Evolutionary conservation across 2,329 filamentous ascomycete genomes (phyloP), one percentile per base, ranked within the genome.

Genomic region (Cordyceps fumosorosea): DNA sequence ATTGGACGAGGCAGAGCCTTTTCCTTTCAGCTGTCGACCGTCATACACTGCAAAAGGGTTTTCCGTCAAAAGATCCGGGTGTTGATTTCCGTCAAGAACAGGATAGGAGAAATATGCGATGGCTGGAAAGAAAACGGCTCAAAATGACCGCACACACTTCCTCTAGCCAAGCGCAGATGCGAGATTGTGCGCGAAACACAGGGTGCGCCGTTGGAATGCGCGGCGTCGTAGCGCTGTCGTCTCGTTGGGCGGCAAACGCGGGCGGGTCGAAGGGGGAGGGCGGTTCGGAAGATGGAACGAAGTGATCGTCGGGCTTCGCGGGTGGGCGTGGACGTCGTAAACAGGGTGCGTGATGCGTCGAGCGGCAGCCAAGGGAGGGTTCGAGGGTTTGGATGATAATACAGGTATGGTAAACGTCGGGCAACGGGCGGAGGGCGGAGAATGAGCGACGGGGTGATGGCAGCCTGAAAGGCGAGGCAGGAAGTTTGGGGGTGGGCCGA

Each of bases 381-480:
- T 56, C 29, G 59, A 37, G 24, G 55, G 56, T 61, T 62, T 29
- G 29, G 60, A 62, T 56, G 60, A 57, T 34, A 54, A 44, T 54
- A 60, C 26, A 44, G 40, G 40, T 44, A 29, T 29, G 14, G 40
- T 55, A 61, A 61, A 34, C 16, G 52, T 55, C 51, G 52, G 60
- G 60, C 54, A 29, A 58, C 26, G 47, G 59, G 34, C 22, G 47
- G 55, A 42, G 52, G 34, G 60, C 53, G 54, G 60, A 62, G 60
- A 62, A 18, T 37, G 60, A 53, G 54, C 29, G 55, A 34, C 54
- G 54, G 18, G 40, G 60, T 40, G 40, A 44, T 52, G 62, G 64
- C 29, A 8, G 63, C 64, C 66, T 64, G 63, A 63, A 55, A 63
- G 34, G 56, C 59, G 54, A 68, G 60, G 66, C 53, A 62, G 12